phyloP scores from a whole-genome alignment of 305 asterid species.

The Solanum chacoense region DNA sequence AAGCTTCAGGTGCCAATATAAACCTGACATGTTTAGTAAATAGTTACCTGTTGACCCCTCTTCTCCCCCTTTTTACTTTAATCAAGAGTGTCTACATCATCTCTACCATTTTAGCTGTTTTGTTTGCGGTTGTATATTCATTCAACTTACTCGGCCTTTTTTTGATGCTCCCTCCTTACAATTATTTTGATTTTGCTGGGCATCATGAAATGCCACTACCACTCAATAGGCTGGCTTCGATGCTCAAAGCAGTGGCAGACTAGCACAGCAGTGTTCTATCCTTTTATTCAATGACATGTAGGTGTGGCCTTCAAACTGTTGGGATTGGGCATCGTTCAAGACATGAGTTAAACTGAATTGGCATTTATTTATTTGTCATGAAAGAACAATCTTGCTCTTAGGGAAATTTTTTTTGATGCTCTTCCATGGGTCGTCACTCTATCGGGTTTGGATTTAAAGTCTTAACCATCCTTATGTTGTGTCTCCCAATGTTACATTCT shows the following conservation, averaged over 20 bases:
- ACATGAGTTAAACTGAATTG: neutral
- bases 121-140: neutral
- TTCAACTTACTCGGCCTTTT: neutral
- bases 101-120: neutral
- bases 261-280: neutral
- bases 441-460: neutral
- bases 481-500: neutral
- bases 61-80: neutral
- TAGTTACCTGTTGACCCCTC: neutral
- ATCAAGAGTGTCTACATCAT: neutral
- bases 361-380: neutral
- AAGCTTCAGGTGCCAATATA: neutral
- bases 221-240: neutral
- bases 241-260: neutral
- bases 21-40: neutral
- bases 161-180: neutral
- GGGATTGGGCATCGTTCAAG: neutral
- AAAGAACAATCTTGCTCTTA: neutral
- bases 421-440: neutral
- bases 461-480: neutral
- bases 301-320: neutral
- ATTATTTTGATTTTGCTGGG: neutral
- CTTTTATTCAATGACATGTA: neutral
- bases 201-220: neutral
- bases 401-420: neutral